phyloP scores from a whole-genome alignment of 805 yeast genomes.

The Saccharomycopsis sp. region DNA sequence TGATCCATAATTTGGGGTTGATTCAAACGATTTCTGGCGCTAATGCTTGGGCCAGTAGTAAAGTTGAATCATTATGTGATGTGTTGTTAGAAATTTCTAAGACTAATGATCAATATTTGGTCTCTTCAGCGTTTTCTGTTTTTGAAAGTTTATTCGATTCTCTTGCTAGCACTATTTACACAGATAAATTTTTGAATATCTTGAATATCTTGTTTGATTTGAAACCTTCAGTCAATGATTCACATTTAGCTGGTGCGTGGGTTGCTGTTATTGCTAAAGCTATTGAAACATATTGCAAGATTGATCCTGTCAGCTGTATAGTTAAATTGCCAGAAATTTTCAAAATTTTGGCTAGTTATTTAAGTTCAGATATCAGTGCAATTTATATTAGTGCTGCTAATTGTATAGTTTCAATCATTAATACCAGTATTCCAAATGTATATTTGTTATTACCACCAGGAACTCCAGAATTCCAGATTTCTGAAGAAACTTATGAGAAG shows the following conservation, averaged over 20 bases:
- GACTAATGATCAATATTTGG: slow-evolving; percentile 76
- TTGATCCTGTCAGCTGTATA: slow-evolving; percentile 47
- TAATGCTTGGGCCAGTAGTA: slow-evolving; percentile 74
- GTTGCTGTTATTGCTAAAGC: slow-evolving; percentile 90
- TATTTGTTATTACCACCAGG: slow-evolving; percentile 46
- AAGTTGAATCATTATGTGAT: slow-evolving; percentile 70
- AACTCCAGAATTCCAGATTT: slow-evolving; percentile 28
- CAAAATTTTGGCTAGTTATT: slow-evolving; percentile 51
- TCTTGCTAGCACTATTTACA: slow-evolving; percentile 52
- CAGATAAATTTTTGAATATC: slow-evolving; percentile 56
- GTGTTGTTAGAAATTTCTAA: slow-evolving; percentile 66
- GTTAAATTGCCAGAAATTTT: slow-evolving; percentile 50
- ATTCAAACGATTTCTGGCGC: slow-evolving; percentile 63
- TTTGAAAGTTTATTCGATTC: slow-evolving; percentile 75
- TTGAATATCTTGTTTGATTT: slow-evolving; percentile 68
- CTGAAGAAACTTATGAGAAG: slow-evolving; percentile 45
- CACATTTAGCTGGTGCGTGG: slow-evolving; percentile 91
- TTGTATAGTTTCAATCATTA: slow-evolving; percentile 73
- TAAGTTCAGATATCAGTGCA: slow-evolving; percentile 53
- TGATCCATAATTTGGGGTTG: slow-evolving; percentile 74
- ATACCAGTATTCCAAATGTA: slow-evolving; percentile 58
- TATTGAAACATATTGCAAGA: slow-evolving; percentile 44
- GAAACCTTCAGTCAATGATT: slow-evolving; percentile 75
- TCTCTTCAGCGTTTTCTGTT: slow-evolving; percentile 75
- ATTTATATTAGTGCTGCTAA: slow-evolving; percentile 76